Base-by-base conservation (phyloP, 1,284 basidiomycete genomes). In the Afroboletus lepidellus region DNA sequence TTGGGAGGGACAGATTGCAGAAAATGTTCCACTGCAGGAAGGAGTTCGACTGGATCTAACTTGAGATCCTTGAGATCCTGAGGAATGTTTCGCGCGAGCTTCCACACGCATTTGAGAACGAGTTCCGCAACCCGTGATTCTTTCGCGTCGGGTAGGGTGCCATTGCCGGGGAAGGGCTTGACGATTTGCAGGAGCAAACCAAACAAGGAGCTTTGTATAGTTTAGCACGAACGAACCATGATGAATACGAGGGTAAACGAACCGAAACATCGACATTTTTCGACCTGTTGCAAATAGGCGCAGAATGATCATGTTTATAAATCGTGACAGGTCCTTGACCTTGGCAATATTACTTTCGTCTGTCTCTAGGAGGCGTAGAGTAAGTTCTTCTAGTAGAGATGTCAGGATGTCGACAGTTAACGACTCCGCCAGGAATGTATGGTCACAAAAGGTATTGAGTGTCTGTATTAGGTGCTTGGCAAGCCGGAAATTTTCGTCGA, bases 81-180 rank as follows among this genome's bases (percentile, higher is more conserved):
- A 15, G 94, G 94, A 42, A 98, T 91, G 59, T 92, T 94, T 60
- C 96, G 84, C 9, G 94, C 94, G 48, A 98, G 77, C 74, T 99
- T 99, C 97, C 97, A 99, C 30, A 99, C 84, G 71, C 97, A 99
- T 77, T 99, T 99, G 62, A 99, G 77, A 27, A 99, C 91, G 29
- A 99, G 79, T 69, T 99, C 97, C 8, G 95, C 94, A 44, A 98
- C 94, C 64, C 91, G 92, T 1, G 93, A 84, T 61, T 91, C 86
- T 60, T 90, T 87, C 3, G 90, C 85, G 41, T 91, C 86, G 1
- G 79, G 64, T 39, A 75, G 71, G 23, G 84, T 88, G 25, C 82
- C 83, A 48, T 82, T 86, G 56, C 70, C 78, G 15, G 85, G 90
- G 74, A 91, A 98, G 39, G 87, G 92, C 71, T 85, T 88, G 33